phyloP scores from a whole-genome alignment of 345 rosid genomes.

The Eucalyptus polyanthemos region DNA sequence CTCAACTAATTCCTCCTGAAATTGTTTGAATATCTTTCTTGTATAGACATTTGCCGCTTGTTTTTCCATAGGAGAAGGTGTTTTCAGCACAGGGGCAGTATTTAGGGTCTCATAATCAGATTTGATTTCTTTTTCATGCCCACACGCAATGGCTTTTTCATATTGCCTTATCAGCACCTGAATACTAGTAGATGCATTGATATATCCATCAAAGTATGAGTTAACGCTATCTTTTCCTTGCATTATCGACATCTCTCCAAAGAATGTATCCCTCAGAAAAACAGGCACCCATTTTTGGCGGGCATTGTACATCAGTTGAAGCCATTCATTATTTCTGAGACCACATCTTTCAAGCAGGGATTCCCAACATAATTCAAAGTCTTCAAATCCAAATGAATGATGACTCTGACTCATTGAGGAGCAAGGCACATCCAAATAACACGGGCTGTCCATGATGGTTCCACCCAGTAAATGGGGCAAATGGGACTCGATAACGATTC shows the following conservation, averaged over 20 bases:
- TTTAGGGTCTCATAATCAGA: slow-evolving; percentile 59
- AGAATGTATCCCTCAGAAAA: slow-evolving; percentile 47
- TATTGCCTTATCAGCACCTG: slow-evolving; percentile 40
- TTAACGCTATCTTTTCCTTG: slow-evolving; percentile 17
- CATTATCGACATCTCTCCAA: slow-evolving; percentile 32
- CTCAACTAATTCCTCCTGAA: slow-evolving; percentile 73
- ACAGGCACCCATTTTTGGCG: slow-evolving; percentile 77
- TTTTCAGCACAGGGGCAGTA: slow-evolving; percentile 41
- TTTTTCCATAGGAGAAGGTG: slow-evolving; percentile 78
- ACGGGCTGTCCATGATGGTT: slow-evolving; percentile 77
- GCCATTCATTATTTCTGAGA: slow-evolving; percentile 56
- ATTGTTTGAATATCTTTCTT: slow-evolving; percentile 42
- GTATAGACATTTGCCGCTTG: slow-evolving; percentile 69
- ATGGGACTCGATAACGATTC: slow-evolving; percentile 35
- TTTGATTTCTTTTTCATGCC: slow-evolving; percentile 64
- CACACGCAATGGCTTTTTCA: slow-evolving; percentile 49
- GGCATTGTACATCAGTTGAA: slow-evolving; percentile 38
- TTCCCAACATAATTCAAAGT: slow-evolving; percentile 64
- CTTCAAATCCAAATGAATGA: slow-evolving; percentile 57
- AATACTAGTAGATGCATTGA: slow-evolving; percentile 53
- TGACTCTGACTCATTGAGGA: slow-evolving; percentile 50
- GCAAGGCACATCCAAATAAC: slow-evolving; percentile 59
- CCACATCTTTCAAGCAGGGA: slow-evolving; percentile 34
- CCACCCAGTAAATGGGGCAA: slow-evolving; percentile 60
- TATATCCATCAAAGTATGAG: slow-evolving; percentile 51